Evolutionary conservation across 2,329 filamentous ascomycete species (phyloP), one percentile per base, ranked within the genome.

Genomic region (Diatrype stigma): DNA sequence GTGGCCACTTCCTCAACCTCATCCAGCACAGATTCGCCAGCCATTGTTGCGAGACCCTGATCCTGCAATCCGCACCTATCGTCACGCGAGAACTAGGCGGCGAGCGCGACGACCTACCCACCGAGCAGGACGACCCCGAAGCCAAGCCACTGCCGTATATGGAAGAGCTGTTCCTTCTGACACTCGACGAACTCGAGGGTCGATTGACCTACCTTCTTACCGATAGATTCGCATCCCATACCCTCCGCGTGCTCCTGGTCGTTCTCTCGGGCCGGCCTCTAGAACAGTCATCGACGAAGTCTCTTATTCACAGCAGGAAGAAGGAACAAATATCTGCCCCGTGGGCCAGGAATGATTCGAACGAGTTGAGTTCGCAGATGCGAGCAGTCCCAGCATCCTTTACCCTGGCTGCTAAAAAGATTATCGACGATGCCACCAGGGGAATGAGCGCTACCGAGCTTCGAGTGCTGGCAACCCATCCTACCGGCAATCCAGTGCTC

Each of bases 11-110:
- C 70, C 75, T 93, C 52, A 87, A 92, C 61, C 80, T 99, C 26
- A 85, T 96, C 47, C 92, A 95, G 67, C 94, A 99, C 72, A 87
- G 94, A 17, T 99, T 99, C 64, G 94, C 94, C 5, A 96, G 92
- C 54, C 94, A 99, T 74, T 97, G 93, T 72, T 96, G 92, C 67
- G 94, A 99, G 73, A 90, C 90, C 23, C 79, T 99, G 30, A 97
- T 99, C 68, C 76, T 92, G 46, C 84, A 89, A 57, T 87, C 89
- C 2, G 92, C 92, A 0, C 86, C 89, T 1, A 73, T 87, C 11
- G 88, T 96, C 35, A 87, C 87, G 14, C 76, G 86, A 54, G 92
- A 96, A 69, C 70, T 89, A 68, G 78, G 66, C 57, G 80, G 66
- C 19, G 74, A 75, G 21, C 74, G 75, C 7, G 70, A 73, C 19